Evolutionary conservation across 164 flowering plant genomes (phyloP).

Genomic region (Vitis rupestris): DNA sequence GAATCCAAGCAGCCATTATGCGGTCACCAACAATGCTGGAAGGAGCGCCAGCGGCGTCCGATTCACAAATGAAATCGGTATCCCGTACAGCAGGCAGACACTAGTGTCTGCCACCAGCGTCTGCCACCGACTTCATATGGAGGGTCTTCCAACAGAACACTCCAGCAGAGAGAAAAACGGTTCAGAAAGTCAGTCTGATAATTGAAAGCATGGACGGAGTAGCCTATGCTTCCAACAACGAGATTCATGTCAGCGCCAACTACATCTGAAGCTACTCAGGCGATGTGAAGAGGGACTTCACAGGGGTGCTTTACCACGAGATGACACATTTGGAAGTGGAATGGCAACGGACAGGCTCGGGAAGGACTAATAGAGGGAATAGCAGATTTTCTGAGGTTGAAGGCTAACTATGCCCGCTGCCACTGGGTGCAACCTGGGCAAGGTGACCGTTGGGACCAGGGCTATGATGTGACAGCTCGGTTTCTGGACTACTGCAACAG

Average conservation of each 20-base stretch:
- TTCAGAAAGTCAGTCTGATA: conserved; percentile 8
- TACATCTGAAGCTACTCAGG: conserved; percentile 18
- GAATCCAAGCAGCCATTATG: conserved; percentile 1
- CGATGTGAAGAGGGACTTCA: conserved; percentile 24
- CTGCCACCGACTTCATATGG: conserved; percentile 23
- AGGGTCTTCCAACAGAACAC: conserved; percentile 12
- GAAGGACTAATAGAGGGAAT: conserved; percentile 35
- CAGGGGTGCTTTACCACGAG: conserved; percentile 33
- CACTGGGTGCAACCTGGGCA: conserved; percentile 29
- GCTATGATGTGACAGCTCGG: conserved; percentile 28
- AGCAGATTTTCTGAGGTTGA: conserved; percentile 30
- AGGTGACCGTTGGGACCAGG: conserved; percentile 31
- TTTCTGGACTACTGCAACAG: too few species aligned
- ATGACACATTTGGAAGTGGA: conserved; percentile 36
- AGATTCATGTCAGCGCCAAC: conserved; percentile 25
- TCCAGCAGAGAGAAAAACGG: conserved; percentile 15
- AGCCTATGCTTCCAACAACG: conserved; percentile 14
- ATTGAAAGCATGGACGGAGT: conserved; percentile 23
- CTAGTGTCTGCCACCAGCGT: conserved; percentile 4
- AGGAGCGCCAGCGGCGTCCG: conserved; percentile 22
- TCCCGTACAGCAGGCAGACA: conserved; percentile 9
- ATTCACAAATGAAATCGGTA: conserved; percentile 18
- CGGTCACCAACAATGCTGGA: conserved; percentile 1
- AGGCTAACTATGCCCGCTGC: conserved; percentile 14
- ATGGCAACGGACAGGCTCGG: conserved; percentile 22